Percentiles rank a stretch among this genome's conserved stretches.
These are phyloP conservation scores for Nicotiana benthamiana DNA, from an alignment of 257 asterid genomes.

Conservation along the genomic window DNA sequence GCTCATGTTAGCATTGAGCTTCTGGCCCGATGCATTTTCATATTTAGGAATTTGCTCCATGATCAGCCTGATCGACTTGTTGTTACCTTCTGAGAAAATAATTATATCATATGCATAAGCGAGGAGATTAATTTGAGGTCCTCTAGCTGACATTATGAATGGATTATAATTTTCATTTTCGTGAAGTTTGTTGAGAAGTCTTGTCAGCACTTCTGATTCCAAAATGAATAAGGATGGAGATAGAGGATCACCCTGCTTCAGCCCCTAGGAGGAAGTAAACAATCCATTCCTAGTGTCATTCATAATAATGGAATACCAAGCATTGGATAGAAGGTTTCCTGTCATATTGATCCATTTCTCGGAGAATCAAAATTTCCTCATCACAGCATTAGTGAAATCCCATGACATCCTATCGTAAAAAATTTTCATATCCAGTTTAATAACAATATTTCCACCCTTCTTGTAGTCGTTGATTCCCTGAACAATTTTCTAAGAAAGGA, in stretches of 20 bases:
- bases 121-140: not conserved
- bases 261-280: not conserved
- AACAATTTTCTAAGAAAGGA: no score
- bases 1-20: no score
- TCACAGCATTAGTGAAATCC: not conserved
- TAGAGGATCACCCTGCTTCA: not conserved
- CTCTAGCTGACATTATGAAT: not conserved
- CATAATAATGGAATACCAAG: not conserved
- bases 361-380: not conserved
- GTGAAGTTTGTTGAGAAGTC: not conserved
- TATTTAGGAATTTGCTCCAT: no score
- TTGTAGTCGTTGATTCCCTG: no score
- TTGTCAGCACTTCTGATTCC: not conserved
- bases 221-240: not conserved
- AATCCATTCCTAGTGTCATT: not conserved
- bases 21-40: no score
- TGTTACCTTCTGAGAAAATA: no score
- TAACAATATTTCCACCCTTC: not conserved
- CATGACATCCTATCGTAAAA: not conserved
- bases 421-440: not conserved
- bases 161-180: no score
- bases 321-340: not conserved
- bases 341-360: not conserved
- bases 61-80: no score
- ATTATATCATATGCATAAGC: no score